A percentile compares a stretch with the other conserved stretches of the same genome.
Evolutionary conservation across 257 asterid genomes (phyloP).

Genomic region (Solanum phureja): DNA sequence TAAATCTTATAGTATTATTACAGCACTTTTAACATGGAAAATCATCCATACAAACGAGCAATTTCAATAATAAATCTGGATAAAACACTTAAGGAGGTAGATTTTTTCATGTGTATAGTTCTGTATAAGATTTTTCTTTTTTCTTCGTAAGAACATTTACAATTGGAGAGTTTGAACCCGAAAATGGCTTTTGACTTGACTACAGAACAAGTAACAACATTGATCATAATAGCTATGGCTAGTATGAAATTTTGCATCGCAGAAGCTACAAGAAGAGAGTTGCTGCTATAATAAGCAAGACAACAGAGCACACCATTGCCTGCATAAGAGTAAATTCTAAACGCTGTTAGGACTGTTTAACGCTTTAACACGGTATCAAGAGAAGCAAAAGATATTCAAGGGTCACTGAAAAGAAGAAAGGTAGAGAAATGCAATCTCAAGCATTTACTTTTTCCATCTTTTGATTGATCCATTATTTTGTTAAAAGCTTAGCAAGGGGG

Average conservation of each 20-base stretch:
- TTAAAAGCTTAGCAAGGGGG: neutral
- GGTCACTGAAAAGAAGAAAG: neutral
- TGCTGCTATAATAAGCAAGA: constrained; percentile 34
- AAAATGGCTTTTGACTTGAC: constrained; percentile 3
- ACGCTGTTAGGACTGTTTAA: neutral
- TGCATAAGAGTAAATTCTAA: constrained; percentile 11
- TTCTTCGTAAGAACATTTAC: neutral
- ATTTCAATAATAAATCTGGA: neutral
- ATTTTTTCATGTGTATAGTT: neutral
- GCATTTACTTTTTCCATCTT: neutral
- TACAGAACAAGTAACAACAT: neutral
- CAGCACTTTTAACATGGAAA: neutral
- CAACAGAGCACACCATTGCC: constrained; percentile 57
- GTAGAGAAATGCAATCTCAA: neutral
- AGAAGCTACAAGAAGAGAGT: constrained; percentile 34
- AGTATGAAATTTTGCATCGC: constrained; percentile 4
- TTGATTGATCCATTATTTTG: neutral
- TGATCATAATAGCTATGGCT: neutral
- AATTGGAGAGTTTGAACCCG: neutral
- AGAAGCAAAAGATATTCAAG: neutral
- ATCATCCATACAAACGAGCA: neutral
- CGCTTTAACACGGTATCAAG: neutral
- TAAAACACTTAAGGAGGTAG: neutral
- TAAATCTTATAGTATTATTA: neutral
- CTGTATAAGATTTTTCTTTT: neutral